Evolutionary conservation across 768 basidiomycete species (phyloP).

Genomic region (Asterophora lycoperdoides): DNA sequence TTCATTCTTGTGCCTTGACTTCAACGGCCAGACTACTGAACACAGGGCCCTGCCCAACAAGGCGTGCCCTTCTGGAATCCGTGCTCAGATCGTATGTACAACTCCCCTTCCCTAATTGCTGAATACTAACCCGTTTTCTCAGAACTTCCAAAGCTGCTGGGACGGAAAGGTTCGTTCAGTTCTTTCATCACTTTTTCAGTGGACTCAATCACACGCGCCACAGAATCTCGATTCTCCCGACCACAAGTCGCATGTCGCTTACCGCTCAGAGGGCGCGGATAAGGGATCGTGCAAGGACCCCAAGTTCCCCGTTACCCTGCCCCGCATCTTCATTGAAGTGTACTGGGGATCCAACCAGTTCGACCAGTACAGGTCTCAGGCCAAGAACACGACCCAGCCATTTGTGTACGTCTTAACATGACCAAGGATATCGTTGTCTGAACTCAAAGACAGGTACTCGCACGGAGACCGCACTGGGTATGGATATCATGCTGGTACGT

Average conservation of each 20-base stretch:
- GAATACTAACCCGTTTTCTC: not conserved
- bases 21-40: constrained; percentile 35
- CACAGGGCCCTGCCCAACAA: constrained; percentile 36
- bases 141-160: constrained; percentile 57
- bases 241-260: constrained; percentile 51
- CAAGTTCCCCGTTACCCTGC: constrained; percentile 40
- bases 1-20: constrained; percentile 46
- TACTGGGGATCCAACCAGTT: constrained; percentile 41
- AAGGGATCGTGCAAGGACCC: constrained; percentile 45
- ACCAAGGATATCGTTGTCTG: not conserved
- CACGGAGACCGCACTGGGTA: constrained; percentile 62
- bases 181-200: too few species aligned
- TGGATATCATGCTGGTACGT: constrained; percentile 53
- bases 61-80: constrained; percentile 43
- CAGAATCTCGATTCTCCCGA: constrained; percentile 45
- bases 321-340: constrained; percentile 50
- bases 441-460: constrained; percentile 29
- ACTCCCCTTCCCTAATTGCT: not conserved
- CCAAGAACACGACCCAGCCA: constrained; percentile 45
- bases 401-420: constrained; percentile 39
- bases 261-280: constrained; percentile 45
- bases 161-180: constrained; percentile 40
- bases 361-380: constrained; percentile 32
- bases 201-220: too few species aligned
- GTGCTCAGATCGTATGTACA: constrained; percentile 43